Conservation (phyloP, 2,329 filamentous ascomycete genomes). For the Ceratocystis destructans region DNA sequence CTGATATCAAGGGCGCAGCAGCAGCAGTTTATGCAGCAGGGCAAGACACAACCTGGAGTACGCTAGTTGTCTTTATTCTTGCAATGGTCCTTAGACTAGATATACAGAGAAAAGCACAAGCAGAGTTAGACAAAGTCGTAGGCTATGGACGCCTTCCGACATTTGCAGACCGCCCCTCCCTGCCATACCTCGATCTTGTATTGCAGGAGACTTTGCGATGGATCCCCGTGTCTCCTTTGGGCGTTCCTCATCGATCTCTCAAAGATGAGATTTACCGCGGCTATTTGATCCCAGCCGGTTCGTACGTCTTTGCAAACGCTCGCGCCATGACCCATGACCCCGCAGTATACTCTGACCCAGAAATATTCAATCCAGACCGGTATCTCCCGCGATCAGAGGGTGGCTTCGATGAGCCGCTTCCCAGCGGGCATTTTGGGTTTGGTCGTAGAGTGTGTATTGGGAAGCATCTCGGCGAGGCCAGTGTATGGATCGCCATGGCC, state of each 20-base stretch:
- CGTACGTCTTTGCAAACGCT: slow-evolving; percentile 32
- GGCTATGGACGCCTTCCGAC: slow-evolving; percentile 32
- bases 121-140: slow-evolving; percentile 29
- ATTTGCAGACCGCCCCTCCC: slow-evolving; percentile 31
- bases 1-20: slow-evolving; percentile 33
- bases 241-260: slow-evolving; percentile 41
- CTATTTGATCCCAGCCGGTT: slow-evolving; percentile 43
- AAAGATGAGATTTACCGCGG: slow-evolving; percentile 44
- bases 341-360: slow-evolving; percentile 30
- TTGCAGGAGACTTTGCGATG: slow-evolving; percentile 35
- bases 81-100: slow-evolving; percentile 31
- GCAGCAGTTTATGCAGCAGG: slow-evolving; percentile 34
- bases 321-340: slow-evolving; percentile 33
- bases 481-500: slow-evolving; percentile 31
- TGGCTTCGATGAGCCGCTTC: slow-evolving; percentile 33
- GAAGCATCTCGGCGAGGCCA: slow-evolving; percentile 35
- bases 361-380: slow-evolving; percentile 34
- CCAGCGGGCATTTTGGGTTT: slow-evolving; percentile 38
- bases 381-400: slow-evolving; percentile 28
- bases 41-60: slow-evolving; percentile 32
- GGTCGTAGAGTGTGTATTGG: slow-evolving; percentile 39
- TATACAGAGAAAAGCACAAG: slow-evolving; percentile 31
- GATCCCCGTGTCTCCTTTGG: slow-evolving; percentile 34
- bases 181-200: slow-evolving; percentile 34
- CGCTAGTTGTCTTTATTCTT: slow-evolving; percentile 33